These are phyloP conservation scores for apple (Malus domestica) DNA, from an alignment of 306 rosid species.

Conservation along the genomic window DNA sequence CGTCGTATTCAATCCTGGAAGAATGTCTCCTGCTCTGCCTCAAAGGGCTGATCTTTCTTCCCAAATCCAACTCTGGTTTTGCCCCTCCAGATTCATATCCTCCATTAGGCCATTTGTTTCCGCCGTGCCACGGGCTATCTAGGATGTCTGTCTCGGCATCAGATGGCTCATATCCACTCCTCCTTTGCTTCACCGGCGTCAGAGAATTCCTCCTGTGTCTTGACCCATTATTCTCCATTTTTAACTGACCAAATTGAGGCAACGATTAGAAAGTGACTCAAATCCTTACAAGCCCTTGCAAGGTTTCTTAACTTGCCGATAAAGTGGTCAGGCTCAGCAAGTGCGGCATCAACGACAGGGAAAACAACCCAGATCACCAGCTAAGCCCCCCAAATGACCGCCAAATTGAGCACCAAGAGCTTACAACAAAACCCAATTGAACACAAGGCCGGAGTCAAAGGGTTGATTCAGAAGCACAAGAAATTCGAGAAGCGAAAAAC, in stretches of 20 bases:
- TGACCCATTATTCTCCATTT: slow-evolving; percentile 4
- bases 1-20: slow-evolving; percentile 34
- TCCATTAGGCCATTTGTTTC: slow-evolving; percentile 16
- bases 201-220: slow-evolving; percentile 21
- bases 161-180: slow-evolving; percentile 88
- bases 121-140: slow-evolving; percentile 47
- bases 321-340: background rate
- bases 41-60: slow-evolving; percentile 31
- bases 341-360: background rate
- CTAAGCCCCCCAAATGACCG: background rate
- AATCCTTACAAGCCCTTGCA: background rate
- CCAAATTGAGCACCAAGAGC: background rate
- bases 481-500: background rate
- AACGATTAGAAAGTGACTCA: background rate
- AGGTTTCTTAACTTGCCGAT: background rate
- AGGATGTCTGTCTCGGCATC: slow-evolving; percentile 75
- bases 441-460: background rate
- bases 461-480: background rate
- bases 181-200: slow-evolving; percentile 41
- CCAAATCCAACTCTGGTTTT: slow-evolving; percentile 9
- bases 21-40: slow-evolving; percentile 34
- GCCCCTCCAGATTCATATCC: slow-evolving; percentile 21
- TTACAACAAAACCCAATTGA: background rate
- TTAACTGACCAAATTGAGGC: background rate
- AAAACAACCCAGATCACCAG: background rate